phyloP scores from a whole-genome alignment of 768 basidiomycete species.

The Mycena rosella region DNA sequence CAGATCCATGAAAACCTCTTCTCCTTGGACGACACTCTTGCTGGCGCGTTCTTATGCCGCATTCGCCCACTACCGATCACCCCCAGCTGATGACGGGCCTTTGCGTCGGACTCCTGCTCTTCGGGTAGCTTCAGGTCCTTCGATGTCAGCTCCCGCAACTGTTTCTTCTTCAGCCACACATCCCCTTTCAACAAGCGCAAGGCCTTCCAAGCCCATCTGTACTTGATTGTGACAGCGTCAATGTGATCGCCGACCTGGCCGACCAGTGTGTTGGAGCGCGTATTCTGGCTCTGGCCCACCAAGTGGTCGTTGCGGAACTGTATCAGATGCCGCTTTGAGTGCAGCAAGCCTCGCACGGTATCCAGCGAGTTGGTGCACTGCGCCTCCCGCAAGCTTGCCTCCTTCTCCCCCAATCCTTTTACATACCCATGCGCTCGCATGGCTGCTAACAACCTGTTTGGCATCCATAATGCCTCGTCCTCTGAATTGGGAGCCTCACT shows the following conservation, averaged over 20 bases:
- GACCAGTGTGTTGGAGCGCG: constrained; percentile 2
- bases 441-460: no score
- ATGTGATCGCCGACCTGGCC: constrained; percentile 16
- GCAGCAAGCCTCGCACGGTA: constrained; percentile 6
- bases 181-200: no score
- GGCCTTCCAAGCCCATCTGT: background rate
- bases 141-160: background rate
- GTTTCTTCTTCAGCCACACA: no score
- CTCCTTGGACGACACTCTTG: background rate
- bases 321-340: constrained; percentile 24
- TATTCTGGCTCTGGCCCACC: constrained; percentile 8
- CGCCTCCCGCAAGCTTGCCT: constrained; percentile 6
- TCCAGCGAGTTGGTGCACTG: constrained; percentile 20
- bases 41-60: background rate
- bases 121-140: background rate
- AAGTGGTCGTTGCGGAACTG: constrained; percentile 11
- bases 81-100: constrained; percentile 5
- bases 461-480: no score
- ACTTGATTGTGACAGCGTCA: background rate
- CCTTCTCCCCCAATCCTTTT: constrained; percentile 5
- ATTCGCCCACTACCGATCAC: background rate
- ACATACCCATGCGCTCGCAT: background rate
- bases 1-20: constrained; percentile 30
- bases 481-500: no score
- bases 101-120: constrained; percentile 9